These are phyloP conservation scores for Dioszegia crocea DNA, from an alignment of 768 basidiomycete species.

Conservation along the genomic window DNA sequence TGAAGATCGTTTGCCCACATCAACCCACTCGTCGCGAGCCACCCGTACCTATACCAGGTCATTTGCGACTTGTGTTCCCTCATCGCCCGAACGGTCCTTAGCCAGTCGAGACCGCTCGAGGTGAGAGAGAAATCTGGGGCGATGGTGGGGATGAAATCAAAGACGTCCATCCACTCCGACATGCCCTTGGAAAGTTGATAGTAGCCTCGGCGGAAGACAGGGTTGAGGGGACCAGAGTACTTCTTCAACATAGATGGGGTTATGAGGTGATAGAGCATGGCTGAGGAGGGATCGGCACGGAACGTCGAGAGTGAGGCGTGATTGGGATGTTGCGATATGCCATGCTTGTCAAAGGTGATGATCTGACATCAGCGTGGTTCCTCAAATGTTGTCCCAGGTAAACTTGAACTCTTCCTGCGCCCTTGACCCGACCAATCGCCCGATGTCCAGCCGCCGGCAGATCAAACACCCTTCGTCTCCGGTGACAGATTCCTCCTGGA, in stretches of 20 bases:
- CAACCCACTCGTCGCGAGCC: constrained; percentile 72
- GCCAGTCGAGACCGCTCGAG: constrained; percentile 50
- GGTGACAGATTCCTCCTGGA: no score
- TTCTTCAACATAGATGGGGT: constrained; percentile 31
- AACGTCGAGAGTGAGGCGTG: constrained; percentile 63
- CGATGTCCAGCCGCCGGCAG: no score
- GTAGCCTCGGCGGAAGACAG: constrained; percentile 2
- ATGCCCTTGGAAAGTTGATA: constrained; percentile 2
- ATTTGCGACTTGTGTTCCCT: constrained; percentile 68
- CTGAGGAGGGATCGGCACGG: neutral
- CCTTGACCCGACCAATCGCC: no score
- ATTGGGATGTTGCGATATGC: constrained; percentile 82
- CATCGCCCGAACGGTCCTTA: constrained; percentile 65
- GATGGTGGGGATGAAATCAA: neutral
- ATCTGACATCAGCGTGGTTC: constrained; percentile 56
- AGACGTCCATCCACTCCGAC: constrained; percentile 1
- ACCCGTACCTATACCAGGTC: constrained; percentile 85
- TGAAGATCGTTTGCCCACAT: constrained; percentile 91
- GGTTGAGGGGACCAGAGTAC: constrained; percentile 35
- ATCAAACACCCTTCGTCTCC: no score
- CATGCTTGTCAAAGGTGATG: constrained; percentile 73
- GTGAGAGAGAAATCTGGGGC: neutral
- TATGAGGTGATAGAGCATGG: constrained; percentile 12
- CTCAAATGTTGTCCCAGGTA: no score
- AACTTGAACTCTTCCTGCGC: no score